phyloP scores from a whole-genome alignment of 352 stramenopile genomes.

The Saprolegnia parasitica region DNA sequence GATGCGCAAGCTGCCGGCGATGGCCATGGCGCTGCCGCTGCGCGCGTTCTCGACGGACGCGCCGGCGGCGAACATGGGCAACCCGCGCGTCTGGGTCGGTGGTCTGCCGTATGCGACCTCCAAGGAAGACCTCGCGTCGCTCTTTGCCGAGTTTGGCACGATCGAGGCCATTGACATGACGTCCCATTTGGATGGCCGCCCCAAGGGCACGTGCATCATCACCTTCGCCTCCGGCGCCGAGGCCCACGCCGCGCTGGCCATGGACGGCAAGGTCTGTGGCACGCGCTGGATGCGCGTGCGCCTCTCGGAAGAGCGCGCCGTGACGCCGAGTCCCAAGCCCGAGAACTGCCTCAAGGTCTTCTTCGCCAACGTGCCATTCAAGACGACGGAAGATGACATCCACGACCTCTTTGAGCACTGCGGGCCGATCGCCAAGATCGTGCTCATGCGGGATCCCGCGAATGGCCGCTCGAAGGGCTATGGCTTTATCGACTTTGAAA shows the following conservation, averaged over 20 bases:
- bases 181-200: background rate
- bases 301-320: background rate
- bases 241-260: background rate
- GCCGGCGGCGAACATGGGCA: background rate
- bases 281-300: slow-evolving; percentile 22
- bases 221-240: background rate
- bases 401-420: slow-evolving; percentile 2
- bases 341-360: slow-evolving; percentile 6
- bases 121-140: background rate
- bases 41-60: background rate
- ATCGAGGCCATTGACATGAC: slow-evolving; percentile 11
- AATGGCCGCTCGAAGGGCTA: slow-evolving; percentile 4
- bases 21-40: background rate
- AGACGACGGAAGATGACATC: slow-evolving; percentile 8
- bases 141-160: slow-evolving; percentile 7
- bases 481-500: slow-evolving; percentile 20
- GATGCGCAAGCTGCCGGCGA: too few relatives aligned
- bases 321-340: background rate
- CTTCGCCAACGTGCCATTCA: slow-evolving; percentile 19
- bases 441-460: background rate
- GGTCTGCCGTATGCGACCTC: slow-evolving; percentile 16
- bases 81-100: slow-evolving; percentile 17
- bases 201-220: slow-evolving; percentile 16
- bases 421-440: slow-evolving; percentile 1
- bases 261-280: slow-evolving; percentile 19